These are phyloP conservation scores for Mycena galopus DNA, from an alignment of 768 basidiomycete species.

Conservation along the genomic window DNA sequence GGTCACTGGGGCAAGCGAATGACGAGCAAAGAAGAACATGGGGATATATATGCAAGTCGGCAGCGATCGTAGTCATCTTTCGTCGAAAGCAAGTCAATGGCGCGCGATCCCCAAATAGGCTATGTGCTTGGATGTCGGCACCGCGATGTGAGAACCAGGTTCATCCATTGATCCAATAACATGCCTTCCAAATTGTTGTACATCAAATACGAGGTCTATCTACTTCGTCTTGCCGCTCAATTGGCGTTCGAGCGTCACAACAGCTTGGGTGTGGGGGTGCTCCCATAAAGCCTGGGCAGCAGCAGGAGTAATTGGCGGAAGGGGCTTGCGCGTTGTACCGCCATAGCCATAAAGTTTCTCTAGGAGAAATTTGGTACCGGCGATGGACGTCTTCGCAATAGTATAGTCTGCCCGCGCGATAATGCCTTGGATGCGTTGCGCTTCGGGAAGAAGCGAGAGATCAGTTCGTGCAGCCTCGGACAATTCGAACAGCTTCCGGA, in stretches of 20 bases:
- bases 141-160: no score
- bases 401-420: slow-evolving; percentile 86
- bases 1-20: neutral
- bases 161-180: neutral
- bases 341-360: slow-evolving; percentile 86
- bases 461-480: slow-evolving; percentile 68
- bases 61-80: slow-evolving; percentile 13
- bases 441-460: slow-evolving; percentile 71
- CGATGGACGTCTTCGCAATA: slow-evolving; percentile 79
- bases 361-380: slow-evolving; percentile 87
- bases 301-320: slow-evolving; percentile 71
- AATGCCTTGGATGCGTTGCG: slow-evolving; percentile 83
- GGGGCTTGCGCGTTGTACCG: slow-evolving; percentile 81
- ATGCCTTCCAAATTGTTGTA: neutral
- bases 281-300: slow-evolving; percentile 76
- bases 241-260: slow-evolving; percentile 74
- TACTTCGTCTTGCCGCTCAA: slow-evolving; percentile 57
- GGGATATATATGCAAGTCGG: slow-evolving; percentile 6
- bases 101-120: no score
- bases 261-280: slow-evolving; percentile 77
- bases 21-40: neutral
- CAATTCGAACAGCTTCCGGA: slow-evolving; percentile 73
- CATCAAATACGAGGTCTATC: slow-evolving; percentile 3
- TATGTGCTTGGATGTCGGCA: no score
- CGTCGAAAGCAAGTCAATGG: neutral